Evolutionary conservation across 192 early-diverging fungal species (phyloP).

Genomic region (Thoreauomyces humboldtii): DNA sequence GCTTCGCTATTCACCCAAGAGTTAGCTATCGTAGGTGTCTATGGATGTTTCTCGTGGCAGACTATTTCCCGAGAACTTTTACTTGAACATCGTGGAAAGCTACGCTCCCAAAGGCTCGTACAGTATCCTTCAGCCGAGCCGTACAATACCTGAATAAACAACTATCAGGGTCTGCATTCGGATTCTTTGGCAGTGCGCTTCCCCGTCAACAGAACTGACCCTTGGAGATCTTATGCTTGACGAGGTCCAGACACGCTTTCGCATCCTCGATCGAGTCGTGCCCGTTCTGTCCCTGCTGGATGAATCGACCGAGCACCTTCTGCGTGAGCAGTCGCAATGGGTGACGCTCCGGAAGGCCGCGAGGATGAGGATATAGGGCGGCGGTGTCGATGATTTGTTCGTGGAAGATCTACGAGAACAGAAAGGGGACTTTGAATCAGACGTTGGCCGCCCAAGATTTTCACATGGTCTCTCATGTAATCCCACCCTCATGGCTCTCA

Average conservation of each 20-base stretch:
- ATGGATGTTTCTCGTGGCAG: no score
- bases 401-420: conserved; percentile 41
- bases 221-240: conserved; percentile 28
- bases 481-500: conserved; percentile 52
- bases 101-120: not conserved
- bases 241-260: conserved; percentile 58
- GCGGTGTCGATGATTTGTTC: conserved; percentile 65
- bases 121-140: not conserved
- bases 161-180: not conserved
- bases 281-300: conserved; percentile 53
- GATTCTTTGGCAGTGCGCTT: no score
- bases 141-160: not conserved
- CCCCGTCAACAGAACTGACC: not conserved
- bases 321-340: conserved; percentile 53
- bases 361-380: conserved; percentile 51
- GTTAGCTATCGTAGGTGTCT: not conserved
- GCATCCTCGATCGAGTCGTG: conserved; percentile 76
- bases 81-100: not conserved
- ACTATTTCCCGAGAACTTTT: no score
- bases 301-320: conserved; percentile 48
- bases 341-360: conserved; percentile 51
- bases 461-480: no score
- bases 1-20: not conserved
- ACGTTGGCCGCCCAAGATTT: no score
- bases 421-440: not conserved